Evolutionary conservation across 306 rosid genomes (phyloP), one percentile per base, ranked within the genome.

Genomic region (Heteromeles arbutifolia): DNA sequence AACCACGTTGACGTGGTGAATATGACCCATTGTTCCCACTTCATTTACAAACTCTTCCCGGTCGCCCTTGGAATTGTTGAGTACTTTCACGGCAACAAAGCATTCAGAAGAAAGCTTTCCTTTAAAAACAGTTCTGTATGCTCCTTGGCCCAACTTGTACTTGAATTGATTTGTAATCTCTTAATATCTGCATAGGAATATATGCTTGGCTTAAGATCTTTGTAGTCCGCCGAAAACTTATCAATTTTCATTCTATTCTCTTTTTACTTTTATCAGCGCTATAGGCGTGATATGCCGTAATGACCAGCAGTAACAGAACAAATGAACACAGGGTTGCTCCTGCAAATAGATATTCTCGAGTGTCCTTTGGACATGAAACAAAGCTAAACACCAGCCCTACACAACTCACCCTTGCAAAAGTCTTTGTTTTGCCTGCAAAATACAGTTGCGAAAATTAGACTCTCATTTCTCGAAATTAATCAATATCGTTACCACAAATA

Each of bases 191-290:
- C 54, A 65, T 83, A 83, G 6, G 89, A 78, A 53, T 81, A 86
- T 67, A 84, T 77, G 0, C 84, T 77, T 24, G 87, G 87, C 69
- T 79, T 86, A 31, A 59, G 80, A 70, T 78, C 77, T 50, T 43
- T 77, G 17, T 86, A 86, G 41, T 84, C 90, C 86, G 81, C 52
- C 12, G 82, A 54, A 77, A 84, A 84, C 2, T 24, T 81, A 62
- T 81, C 76, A 41, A 74, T 45, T 10, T 67, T 86, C 17, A 69
- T 77, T 50, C 69, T 67, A 52, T 75, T 73, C 25, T 65, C 63
- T 22, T 79, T 79, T 25, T 31, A 15, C 67, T 52, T 9, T 44
- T 78, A 53, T 67, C 59, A 24, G 21, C 11, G 21, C 25, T 69
- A 61, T 82, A 80, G 19, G 53, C 19, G 56, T n/a, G 67, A 57